phyloP scores from a whole-genome alignment of 306 rosid genomes.

The Vigna trinervia region DNA sequence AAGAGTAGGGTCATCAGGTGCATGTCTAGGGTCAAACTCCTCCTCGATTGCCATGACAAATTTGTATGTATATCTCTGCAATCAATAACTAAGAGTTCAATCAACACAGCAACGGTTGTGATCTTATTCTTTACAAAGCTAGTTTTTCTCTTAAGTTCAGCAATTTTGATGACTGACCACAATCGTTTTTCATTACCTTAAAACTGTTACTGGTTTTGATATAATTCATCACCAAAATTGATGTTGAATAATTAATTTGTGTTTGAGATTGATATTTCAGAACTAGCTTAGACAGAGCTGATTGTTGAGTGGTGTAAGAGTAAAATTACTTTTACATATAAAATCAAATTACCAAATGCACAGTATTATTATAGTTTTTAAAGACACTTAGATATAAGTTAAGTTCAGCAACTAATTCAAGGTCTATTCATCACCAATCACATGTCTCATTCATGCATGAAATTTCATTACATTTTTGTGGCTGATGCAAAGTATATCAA shows the following conservation, averaged over 20 bases:
- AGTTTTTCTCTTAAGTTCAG: slow-evolving; percentile 10
- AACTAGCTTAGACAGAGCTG: not conserved
- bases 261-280: not conserved
- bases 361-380: not conserved
- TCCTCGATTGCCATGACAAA: slow-evolving; percentile 71
- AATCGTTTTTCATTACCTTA: slow-evolving; percentile 21
- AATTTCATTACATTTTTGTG: too few species aligned
- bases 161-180: slow-evolving; percentile 5
- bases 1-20: slow-evolving; percentile 92
- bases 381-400: not conserved
- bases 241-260: not conserved
- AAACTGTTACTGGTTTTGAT: slow-evolving; percentile 9
- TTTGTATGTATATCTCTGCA: slow-evolving; percentile 45
- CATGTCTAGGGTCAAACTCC: slow-evolving; percentile 81
- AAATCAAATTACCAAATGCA: slow-evolving; percentile 5
- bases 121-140: slow-evolving; percentile 1
- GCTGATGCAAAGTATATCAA: too few species aligned
- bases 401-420: not conserved
- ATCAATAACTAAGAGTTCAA: not conserved
- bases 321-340: slow-evolving; percentile 16
- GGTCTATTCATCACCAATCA: too few species aligned
- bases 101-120: not conserved
- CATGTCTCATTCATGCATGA: too few species aligned
- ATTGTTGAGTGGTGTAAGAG: not conserved
- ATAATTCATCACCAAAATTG: not conserved